Conservation (phyloP, 371 early-diverging fungal genomes). For the Rhizopus delemar region DNA sequence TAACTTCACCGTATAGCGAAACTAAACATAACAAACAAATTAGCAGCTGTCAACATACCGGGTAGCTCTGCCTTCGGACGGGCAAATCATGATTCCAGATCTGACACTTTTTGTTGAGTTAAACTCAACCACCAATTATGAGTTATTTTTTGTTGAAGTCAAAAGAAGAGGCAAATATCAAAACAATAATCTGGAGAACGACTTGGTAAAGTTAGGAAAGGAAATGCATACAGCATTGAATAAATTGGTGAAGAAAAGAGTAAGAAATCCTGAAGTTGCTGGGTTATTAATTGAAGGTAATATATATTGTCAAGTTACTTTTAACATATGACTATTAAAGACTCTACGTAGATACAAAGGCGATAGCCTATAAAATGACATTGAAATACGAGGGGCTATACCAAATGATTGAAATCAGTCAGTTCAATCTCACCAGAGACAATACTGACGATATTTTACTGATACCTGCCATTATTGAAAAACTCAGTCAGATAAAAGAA, state of each 20-base stretch:
- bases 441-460: constrained; percentile 10
- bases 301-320: constrained; percentile 5
- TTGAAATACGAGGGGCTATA: constrained; percentile 9
- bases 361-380: constrained; percentile 6
- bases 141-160: constrained; percentile 25
- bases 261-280: constrained; percentile 21
- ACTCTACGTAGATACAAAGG: constrained; percentile 3
- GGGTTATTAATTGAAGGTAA: constrained; percentile 23
- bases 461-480: constrained; percentile 9
- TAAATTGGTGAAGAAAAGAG: constrained; percentile 21
- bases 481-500: constrained; percentile 3
- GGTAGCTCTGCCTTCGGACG: constrained; percentile 7
- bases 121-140: constrained; percentile 16
- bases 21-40: too few relatives aligned
- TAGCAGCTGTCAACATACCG: constrained; percentile 19
- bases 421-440: constrained; percentile 1
- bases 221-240: constrained; percentile 20
- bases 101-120: constrained; percentile 17
- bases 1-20: too few relatives aligned
- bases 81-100: constrained; percentile 21
- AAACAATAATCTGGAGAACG: constrained; percentile 16
- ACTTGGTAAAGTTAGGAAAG: constrained; percentile 22
- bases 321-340: constrained; percentile 11
- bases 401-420: constrained; percentile 7
- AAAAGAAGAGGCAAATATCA: constrained; percentile 21